These are phyloP conservation scores for Sugiyamaella mastotermitis DNA, from an alignment of 805 yeast species.

Conservation along the genomic window DNA sequence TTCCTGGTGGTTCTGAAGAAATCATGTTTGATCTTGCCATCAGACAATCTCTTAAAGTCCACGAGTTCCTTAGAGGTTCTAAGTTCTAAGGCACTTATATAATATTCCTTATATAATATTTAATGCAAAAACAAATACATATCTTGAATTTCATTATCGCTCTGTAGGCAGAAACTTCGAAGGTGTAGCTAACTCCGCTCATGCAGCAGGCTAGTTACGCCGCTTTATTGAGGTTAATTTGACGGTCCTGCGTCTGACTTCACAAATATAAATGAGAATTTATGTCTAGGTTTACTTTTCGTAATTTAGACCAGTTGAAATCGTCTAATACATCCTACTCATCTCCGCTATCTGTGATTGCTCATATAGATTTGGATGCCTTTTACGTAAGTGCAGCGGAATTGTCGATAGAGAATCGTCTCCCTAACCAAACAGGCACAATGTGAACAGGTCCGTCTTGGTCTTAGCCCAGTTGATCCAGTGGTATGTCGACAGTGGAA, in stretches of 20 bases:
- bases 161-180: too few species aligned
- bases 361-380: constrained; percentile 88
- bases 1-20: constrained; percentile 42
- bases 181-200: too few species aligned
- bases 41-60: constrained; percentile 35
- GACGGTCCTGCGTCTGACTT: too few species aligned
- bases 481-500: constrained; percentile 95
- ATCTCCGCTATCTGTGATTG: constrained; percentile 72
- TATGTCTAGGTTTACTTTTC: constrained; percentile 15
- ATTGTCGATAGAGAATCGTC: not conserved
- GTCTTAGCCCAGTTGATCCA: constrained; percentile 62
- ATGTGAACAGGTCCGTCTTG: constrained; percentile 74
- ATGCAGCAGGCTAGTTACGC: too few species aligned
- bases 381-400: constrained; percentile 51
- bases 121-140: too few species aligned
- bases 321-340: constrained; percentile 37
- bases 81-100: constrained; percentile 31
- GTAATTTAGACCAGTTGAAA: constrained; percentile 18
- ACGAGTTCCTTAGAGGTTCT: constrained; percentile 35
- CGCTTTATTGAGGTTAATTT: too few species aligned
- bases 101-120: too few species aligned
- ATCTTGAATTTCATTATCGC: too few species aligned
- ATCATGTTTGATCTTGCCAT: constrained; percentile 38
- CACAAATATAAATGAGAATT: too few species aligned
- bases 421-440: constrained; percentile 44